Conservation (phyloP, 768 basidiomycete genomes). For the Trametes coccinea region DNA sequence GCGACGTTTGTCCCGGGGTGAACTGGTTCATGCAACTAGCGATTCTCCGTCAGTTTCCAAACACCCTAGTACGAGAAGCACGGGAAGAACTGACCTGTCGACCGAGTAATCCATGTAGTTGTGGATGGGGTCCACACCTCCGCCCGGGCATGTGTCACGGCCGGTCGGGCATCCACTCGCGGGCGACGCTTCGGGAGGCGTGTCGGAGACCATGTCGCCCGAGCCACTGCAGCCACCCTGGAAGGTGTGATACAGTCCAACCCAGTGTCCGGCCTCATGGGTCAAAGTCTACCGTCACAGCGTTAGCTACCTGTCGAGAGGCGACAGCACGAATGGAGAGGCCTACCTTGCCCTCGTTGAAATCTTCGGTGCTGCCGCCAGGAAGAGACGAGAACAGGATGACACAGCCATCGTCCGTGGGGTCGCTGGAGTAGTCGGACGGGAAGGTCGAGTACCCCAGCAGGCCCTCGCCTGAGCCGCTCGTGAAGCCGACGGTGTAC, state of each 20-base stretch:
- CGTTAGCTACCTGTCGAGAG: background rate
- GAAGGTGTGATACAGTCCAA: conserved; percentile 61
- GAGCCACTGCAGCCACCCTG: conserved; percentile 45
- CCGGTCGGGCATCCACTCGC: conserved; percentile 39
- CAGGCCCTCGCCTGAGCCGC: conserved; percentile 42
- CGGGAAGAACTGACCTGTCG: conserved; percentile 31
- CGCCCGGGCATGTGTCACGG: conserved; percentile 32
- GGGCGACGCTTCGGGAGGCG: conserved; percentile 46
- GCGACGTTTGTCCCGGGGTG: conserved; percentile 44
- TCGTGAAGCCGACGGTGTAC: conserved; percentile 51
- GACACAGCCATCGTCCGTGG: conserved; percentile 50
- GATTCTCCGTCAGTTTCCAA: background rate
- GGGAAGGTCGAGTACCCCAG: conserved; percentile 61
- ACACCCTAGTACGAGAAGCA: no score
- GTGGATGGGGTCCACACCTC: conserved; percentile 43
- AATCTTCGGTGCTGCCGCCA: conserved; percentile 44
- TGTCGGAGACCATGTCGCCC: conserved; percentile 48
- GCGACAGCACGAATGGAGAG: background rate
- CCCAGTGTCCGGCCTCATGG: conserved; percentile 64
- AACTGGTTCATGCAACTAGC: conserved; percentile 49
- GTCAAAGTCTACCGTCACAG: conserved; percentile 41
- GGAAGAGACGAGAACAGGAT: conserved; percentile 36
- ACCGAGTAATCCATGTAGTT: conserved; percentile 59
- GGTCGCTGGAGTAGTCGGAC: conserved; percentile 38
- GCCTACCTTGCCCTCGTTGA: conserved; percentile 35